Conservation (phyloP, 129 eudicot species). For the Erigeron canadensis region DNA sequence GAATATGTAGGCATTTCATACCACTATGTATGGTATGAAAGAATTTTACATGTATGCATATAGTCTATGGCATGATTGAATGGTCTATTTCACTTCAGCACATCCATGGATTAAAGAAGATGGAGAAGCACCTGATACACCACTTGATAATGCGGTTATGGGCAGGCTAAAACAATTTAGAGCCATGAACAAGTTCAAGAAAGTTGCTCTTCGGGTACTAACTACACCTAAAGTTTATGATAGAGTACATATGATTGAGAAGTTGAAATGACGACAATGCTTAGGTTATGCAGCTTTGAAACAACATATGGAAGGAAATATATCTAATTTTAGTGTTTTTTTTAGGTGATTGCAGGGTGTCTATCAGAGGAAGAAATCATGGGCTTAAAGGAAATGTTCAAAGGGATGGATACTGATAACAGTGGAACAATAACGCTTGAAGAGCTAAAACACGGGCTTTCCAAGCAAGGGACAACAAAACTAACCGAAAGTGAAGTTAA, state of each 20-base stretch:
- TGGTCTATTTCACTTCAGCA: constrained; percentile 26
- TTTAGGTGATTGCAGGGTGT: constrained; percentile 83
- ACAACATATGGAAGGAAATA: not conserved
- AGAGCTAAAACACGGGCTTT: constrained; percentile 71
- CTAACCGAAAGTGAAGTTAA: constrained; percentile 68
- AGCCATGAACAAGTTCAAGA: constrained; percentile 89
- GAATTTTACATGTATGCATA: not conserved
- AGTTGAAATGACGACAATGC: not conserved
- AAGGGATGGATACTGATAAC: constrained; percentile 72
- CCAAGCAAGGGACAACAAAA: constrained; percentile 74
- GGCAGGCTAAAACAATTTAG: constrained; percentile 77
- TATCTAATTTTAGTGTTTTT: not conserved
- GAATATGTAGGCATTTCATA: not conserved
- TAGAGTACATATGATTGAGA: not conserved
- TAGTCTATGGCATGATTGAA: not conserved
- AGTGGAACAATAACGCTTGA: constrained; percentile 84
- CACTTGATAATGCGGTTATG: constrained; percentile 90
- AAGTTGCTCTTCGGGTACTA: constrained; percentile 78
- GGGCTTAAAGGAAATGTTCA: constrained; percentile 86
- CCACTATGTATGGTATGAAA: not conserved
- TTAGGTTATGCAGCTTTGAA: not conserved
- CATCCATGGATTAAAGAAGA: constrained; percentile 95
- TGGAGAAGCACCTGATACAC: constrained; percentile 86
- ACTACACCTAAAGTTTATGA: not conserved
- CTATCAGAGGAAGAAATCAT: constrained; percentile 89